Conservation (phyloP, 331 rosid species). For the Arachis monticola region DNA sequence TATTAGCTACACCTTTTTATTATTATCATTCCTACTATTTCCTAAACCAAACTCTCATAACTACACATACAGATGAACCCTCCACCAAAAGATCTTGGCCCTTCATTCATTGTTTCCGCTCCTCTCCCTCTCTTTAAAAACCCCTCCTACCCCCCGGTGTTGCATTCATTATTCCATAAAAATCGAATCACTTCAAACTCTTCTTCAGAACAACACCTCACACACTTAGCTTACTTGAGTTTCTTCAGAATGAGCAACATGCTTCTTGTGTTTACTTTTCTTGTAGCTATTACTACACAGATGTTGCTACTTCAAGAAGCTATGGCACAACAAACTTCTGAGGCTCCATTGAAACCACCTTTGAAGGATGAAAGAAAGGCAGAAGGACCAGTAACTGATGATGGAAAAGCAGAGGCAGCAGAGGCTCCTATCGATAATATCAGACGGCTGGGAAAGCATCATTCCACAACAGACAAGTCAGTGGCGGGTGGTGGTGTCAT, state of each 20-base stretch:
- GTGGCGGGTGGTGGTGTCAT: conserved; percentile 92
- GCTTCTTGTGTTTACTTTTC: conserved; percentile 44
- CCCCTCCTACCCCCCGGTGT: conserved; percentile 14
- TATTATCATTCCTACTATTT: background rate
- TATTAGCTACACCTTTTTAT: too few species aligned
- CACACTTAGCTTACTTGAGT: background rate
- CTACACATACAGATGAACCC: conserved; percentile 31
- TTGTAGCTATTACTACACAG: conserved; percentile 38
- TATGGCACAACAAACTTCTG: conserved; percentile 38
- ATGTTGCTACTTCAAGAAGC: conserved; percentile 53
- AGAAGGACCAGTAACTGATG: background rate
- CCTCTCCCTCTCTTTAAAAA: conserved; percentile 30
- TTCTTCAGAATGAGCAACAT: conserved; percentile 53
- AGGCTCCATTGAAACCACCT: conserved; percentile 38
- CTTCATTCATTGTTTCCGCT: conserved; percentile 1
- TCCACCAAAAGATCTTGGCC: conserved; percentile 42
- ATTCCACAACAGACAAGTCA: conserved; percentile 56
- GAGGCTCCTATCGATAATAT: conserved; percentile 50
- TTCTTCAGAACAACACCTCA: background rate
- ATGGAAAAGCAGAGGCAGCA: conserved; percentile 17
- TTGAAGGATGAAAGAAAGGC: conserved; percentile 34
- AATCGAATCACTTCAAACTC: background rate
- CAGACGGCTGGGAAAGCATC: conserved; percentile 73
- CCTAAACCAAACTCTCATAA: conserved; percentile 38
- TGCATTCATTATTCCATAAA: background rate